Evolutionary conservation across 108 stramenopile species (phyloP).

Genomic region (Epithemia pelagica): DNA sequence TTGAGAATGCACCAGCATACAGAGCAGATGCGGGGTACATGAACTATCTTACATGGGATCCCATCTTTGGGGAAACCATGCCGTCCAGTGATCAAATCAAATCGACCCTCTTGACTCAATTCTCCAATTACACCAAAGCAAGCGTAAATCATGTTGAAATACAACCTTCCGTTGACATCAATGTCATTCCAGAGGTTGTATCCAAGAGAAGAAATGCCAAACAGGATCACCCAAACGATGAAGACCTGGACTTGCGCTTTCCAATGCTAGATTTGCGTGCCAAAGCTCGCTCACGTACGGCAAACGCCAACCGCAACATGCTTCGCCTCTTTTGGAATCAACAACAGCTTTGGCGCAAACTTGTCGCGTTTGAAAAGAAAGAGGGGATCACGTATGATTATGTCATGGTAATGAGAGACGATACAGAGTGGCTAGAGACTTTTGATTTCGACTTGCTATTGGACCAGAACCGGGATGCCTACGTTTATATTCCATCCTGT

Average conservation of each 20-base stretch:
- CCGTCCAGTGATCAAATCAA: not conserved
- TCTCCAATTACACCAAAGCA: not conserved
- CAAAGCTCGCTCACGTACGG: not conserved
- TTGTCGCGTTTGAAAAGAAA: slow-evolving; percentile 3
- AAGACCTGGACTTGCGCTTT: slow-evolving; percentile 11
- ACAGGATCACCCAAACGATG: slow-evolving; percentile 7
- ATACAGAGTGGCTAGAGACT: slow-evolving; percentile 9
- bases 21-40: not conserved
- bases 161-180: slow-evolving; percentile 6
- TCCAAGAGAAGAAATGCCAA: not conserved
- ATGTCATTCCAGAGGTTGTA: slow-evolving; percentile 9
- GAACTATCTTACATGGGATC: not conserved
- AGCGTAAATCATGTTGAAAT: not conserved
- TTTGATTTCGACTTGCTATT: slow-evolving; percentile 14
- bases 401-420: slow-evolving; percentile 20
- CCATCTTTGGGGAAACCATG: not conserved
- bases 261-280: slow-evolving; percentile 12
- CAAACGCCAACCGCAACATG: slow-evolving; percentile 7
- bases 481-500: slow-evolving; percentile 11
- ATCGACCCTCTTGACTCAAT: not conserved
- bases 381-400: slow-evolving; percentile 16
- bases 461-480: not conserved
- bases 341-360: slow-evolving; percentile 4
- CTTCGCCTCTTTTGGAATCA: slow-evolving; percentile 1
- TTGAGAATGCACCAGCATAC: slow-evolving; percentile 3